Evolutionary conservation across 1,284 basidiomycete species (phyloP), one percentile per base, ranked within the genome.

Genomic region (Leccinum angustisporum): DNA sequence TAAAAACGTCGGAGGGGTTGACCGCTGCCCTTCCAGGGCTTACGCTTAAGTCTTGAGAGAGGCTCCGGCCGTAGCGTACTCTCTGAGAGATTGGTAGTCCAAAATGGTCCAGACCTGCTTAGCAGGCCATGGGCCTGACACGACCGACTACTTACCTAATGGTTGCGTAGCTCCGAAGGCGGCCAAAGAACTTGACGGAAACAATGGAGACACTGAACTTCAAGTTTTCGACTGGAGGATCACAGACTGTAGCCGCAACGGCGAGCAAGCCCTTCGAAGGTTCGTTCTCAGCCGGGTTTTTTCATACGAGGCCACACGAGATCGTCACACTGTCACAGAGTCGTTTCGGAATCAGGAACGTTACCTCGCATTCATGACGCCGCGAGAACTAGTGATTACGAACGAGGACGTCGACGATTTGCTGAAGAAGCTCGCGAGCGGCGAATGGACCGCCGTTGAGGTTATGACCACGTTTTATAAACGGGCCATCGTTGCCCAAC

Each of bases 401-500:
- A 36, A 36, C 14, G 34, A 36, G 34, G 34, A 36, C 13, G 34
- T 36, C 34, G 34, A 36, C 34, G 34, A 36, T 36, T 36, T 36
- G 34, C 34, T 36, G 13, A 36, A 36, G 34, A 36, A 36, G 34
- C 34, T 36, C 34, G 34, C 34, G 34, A 36, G 34, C 34, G 34
- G 34, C 34, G 34, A 36, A 36, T 36, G 34, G 34, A 36, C 34
- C 34, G 34, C 34, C 34, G 34, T 36, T 14, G 34, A 36, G 34
- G 34, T 36, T 36, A 36, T 13, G 34, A 36, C 34, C 34, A 14
- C 34, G 34, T 36, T 36, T 36, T 36, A 36, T 36, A 36, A 36
- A 36, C 34, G 34, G 34, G 34, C 11, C 34, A 36, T 36, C 34
- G 34, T 36, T 36, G 34, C 13, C 34, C 34, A 36, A 36, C 86